These are phyloP conservation scores for Magnusiomyces magnusii DNA, from an alignment of 1,139 yeast species.

Conservation along the genomic window DNA sequence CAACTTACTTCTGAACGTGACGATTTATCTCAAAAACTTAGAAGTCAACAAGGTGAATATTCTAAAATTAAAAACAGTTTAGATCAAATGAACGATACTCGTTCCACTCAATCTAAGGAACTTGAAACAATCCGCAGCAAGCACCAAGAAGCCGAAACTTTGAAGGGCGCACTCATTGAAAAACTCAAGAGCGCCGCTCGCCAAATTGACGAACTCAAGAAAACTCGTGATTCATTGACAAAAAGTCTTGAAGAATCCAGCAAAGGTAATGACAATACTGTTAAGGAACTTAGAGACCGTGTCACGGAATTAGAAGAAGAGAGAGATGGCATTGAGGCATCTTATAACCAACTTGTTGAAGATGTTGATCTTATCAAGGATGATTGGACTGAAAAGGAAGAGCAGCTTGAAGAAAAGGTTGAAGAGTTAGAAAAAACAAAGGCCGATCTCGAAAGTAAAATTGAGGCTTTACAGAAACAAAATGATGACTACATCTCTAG, in stretches of 20 bases:
- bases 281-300: slow-evolving; percentile 14
- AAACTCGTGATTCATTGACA: slow-evolving; percentile 17
- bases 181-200: slow-evolving; percentile 30
- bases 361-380: slow-evolving; percentile 18
- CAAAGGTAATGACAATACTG: slow-evolving; percentile 13
- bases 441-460: slow-evolving; percentile 4
- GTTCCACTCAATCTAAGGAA: slow-evolving; percentile 16
- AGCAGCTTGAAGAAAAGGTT: slow-evolving; percentile 15
- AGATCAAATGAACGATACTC: slow-evolving; percentile 8
- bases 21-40: slow-evolving; percentile 13
- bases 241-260: slow-evolving; percentile 21
- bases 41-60: slow-evolving; percentile 14
- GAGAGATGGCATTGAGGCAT: slow-evolving; percentile 23
- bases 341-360: slow-evolving; percentile 15
- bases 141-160: slow-evolving; percentile 24
- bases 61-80: slow-evolving; percentile 8
- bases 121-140: slow-evolving; percentile 21
- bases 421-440: slow-evolving; percentile 6
- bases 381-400: slow-evolving; percentile 25
- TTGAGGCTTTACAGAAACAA: slow-evolving; percentile 5
- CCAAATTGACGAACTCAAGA: slow-evolving; percentile 25
- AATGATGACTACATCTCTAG: slow-evolving; percentile 3
- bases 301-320: slow-evolving; percentile 21
- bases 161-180: slow-evolving; percentile 28
- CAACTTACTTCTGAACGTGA: slow-evolving; percentile 12